Evolutionary conservation across 306 rosid genomes (phyloP).

Genomic region (Begonia fuchsioides): DNA sequence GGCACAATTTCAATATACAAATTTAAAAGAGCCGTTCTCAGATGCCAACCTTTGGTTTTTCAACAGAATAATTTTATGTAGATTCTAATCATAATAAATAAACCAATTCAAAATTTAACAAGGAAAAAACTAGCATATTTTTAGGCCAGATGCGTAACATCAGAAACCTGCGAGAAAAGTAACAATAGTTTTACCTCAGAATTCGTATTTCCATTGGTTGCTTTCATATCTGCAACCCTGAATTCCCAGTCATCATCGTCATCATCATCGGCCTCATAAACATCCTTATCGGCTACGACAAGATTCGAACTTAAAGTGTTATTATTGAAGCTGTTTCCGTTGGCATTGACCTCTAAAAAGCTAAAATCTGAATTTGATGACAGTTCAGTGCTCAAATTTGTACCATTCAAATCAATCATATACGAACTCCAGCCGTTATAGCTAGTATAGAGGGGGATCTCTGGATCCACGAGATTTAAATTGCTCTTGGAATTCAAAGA

Average conservation of each 20-base stretch:
- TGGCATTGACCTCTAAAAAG: constrained; percentile 2
- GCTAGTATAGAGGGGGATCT: constrained; percentile 3
- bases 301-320: constrained; percentile 18
- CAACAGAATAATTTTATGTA: not conserved
- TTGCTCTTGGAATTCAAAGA: constrained; percentile 1
- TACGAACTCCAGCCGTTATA: constrained; percentile 10
- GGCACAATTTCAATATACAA: no score
- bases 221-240: constrained; percentile 51
- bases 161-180: not conserved
- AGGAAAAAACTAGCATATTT: no score
- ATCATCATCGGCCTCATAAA: constrained; percentile 20
- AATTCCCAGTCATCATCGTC: constrained; percentile 95
- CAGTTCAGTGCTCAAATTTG: constrained; percentile 5
- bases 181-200: constrained; percentile 19
- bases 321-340: constrained; percentile 11
- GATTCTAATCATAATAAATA: constrained; percentile 5
- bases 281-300: constrained; percentile 17
- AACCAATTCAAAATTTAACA: not conserved
- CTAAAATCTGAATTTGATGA: not conserved
- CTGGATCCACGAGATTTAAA: constrained; percentile 3
- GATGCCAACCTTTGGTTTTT: not conserved
- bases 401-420: constrained; percentile 7
- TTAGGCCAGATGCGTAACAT: no score
- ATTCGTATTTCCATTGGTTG: no score
- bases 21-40: no score